These are phyloP conservation scores for Irpex sp. DNA, from an alignment of 1,284 basidiomycete genomes.

Conservation along the genomic window DNA sequence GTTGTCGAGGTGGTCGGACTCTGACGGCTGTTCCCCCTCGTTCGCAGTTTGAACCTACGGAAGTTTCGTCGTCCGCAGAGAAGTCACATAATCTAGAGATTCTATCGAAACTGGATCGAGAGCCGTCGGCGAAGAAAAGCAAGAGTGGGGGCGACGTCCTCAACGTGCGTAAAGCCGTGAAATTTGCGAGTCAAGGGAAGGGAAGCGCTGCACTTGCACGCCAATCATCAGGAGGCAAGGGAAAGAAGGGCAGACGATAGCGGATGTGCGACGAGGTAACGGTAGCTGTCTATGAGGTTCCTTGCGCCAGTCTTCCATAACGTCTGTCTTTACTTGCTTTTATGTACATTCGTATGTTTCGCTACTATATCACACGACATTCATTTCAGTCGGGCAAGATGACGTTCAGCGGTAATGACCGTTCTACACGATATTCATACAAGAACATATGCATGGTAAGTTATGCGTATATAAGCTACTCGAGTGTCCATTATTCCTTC, in stretches of 20 bases:
- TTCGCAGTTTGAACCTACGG: constrained; percentile 76
- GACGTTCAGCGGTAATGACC: neutral
- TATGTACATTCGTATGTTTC: neutral
- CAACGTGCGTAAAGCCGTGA: constrained; percentile 86
- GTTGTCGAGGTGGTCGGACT: too few species aligned
- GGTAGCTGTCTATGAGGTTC: too few species aligned
- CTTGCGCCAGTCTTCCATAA: too few species aligned
- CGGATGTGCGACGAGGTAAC: too few species aligned
- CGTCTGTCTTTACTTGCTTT: neutral
- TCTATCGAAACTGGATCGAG: constrained; percentile 74
- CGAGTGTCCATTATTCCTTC: neutral
- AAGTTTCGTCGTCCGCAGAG: constrained; percentile 64
- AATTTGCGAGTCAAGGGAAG: constrained; percentile 67
- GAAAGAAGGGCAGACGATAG: constrained; percentile 27
- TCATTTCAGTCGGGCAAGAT: neutral
- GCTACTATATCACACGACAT: neutral
- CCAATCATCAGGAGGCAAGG: constrained; percentile 21
- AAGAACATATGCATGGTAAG: neutral
- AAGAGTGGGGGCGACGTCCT: constrained; percentile 59
- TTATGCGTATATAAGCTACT: neutral
- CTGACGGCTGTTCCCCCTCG: neutral
- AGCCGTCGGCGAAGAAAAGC: constrained; percentile 33
- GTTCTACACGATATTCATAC: neutral
- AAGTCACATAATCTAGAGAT: constrained; percentile 73
- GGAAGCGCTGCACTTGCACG: constrained; percentile 55